Evolutionary conservation across 768 basidiomycete species (phyloP).

Genomic region (Tremella fuciformis): DNA sequence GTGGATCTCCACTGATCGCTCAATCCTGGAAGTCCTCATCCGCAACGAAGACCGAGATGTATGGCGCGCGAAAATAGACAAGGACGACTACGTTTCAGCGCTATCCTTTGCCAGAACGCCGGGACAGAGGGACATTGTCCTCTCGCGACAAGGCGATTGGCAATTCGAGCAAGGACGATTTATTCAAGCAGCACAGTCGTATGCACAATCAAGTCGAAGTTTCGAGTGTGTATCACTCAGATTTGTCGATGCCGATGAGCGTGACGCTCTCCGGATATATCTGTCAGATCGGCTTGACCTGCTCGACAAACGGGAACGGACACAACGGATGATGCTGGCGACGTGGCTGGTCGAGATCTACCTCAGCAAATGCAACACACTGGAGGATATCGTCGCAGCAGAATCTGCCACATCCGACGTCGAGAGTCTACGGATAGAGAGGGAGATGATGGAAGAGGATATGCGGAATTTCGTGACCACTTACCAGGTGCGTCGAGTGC

Average conservation of each 20-base stretch:
- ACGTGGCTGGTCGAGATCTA: constrained; percentile 99
- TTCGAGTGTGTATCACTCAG: constrained; percentile 91
- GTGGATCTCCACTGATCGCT: constrained; percentile 88
- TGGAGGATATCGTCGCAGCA: constrained; percentile 89
- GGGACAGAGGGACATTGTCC: constrained; percentile 77
- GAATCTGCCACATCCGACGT: constrained; percentile 68
- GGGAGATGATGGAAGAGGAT: constrained; percentile 83
- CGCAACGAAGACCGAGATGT: constrained; percentile 89
- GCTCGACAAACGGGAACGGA: constrained; percentile 81
- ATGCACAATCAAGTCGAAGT: constrained; percentile 72
- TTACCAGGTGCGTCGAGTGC: constrained; percentile 66
- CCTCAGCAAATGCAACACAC: constrained; percentile 89
- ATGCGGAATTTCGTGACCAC: constrained; percentile 87
- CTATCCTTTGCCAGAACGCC: constrained; percentile 77
- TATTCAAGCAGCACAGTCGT: constrained; percentile 87
- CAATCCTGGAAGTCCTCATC: constrained; percentile 80
- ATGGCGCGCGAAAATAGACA: constrained; percentile 84
- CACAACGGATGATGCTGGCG: constrained; percentile 94
- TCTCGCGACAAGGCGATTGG: constrained; percentile 75
- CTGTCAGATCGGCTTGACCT: constrained; percentile 81
- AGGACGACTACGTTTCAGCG: constrained; percentile 73
- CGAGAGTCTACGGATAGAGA: constrained; percentile 77
- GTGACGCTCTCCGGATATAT: constrained; percentile 86
- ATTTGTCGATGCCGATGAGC: constrained; percentile 83
- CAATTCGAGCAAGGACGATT: constrained; percentile 76